Percentiles rank a stretch among this genome's conserved stretches.
These are phyloP conservation scores for Ceratobasidium sp. DNA, from an alignment of 1,284 basidiomycete species.

Conservation along the genomic window DNA sequence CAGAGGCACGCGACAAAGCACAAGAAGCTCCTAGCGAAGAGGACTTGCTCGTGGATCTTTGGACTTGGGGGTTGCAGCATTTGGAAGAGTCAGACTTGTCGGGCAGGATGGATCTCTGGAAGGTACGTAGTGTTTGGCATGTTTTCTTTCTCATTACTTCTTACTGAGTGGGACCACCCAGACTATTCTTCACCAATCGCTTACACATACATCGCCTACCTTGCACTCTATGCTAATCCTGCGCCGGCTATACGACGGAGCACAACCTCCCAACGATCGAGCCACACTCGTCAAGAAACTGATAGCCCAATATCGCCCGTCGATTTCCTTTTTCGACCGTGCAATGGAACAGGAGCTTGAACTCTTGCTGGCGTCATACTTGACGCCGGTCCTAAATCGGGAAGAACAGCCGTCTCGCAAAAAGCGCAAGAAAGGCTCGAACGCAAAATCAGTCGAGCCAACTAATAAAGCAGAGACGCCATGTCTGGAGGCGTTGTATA, in stretches of 20 bases:
- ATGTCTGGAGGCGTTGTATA: conserved; percentile 34
- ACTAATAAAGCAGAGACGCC: neutral
- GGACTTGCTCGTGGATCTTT: conserved; percentile 44
- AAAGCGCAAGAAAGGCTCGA: neutral
- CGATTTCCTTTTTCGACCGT: conserved; percentile 13
- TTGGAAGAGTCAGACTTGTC: conserved; percentile 51
- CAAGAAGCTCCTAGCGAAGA: conserved; percentile 40
- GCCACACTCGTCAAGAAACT: conserved; percentile 9
- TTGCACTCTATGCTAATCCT: conserved; percentile 46
- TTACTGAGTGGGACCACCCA: conserved; percentile 53
- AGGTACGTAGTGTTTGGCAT: neutral
- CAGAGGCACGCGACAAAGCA: conserved; percentile 44
- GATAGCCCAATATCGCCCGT: conserved; percentile 28
- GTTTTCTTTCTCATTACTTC: neutral
- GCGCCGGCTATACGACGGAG: conserved; percentile 25
- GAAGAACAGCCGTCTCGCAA: neutral
- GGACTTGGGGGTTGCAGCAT: conserved; percentile 50
- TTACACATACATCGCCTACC: conserved; percentile 54
- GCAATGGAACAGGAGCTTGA: conserved; percentile 33
- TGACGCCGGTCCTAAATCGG: neutral
- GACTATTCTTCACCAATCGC: conserved; percentile 66
- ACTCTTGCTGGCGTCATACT: neutral
- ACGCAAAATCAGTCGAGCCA: neutral
- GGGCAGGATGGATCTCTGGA: conserved; percentile 59
- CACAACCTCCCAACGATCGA: conserved; percentile 11